Base-by-base conservation (phyloP, 2,329 filamentous ascomycete genomes). In the Claviceps paspali region DNA sequence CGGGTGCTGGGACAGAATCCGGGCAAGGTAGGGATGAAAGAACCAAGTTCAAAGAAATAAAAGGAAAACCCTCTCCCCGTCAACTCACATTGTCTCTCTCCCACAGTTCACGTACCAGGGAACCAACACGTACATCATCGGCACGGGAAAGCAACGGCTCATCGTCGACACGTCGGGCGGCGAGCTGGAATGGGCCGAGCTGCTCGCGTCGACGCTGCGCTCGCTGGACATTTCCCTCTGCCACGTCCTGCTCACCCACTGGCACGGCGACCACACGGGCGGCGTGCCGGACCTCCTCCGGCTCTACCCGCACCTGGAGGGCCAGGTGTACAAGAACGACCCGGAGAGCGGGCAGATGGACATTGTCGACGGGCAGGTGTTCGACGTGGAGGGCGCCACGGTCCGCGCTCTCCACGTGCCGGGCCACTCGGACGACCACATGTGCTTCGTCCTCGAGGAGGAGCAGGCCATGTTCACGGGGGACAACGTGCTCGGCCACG, bases 91-190 rank as follows among this genome's bases (percentile, higher is more conserved):
- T n/a, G n/a, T n/a, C n/a, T n/a, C n/a, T n/a, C n/a, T n/a, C n/a
- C n/a, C n/a, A n/a, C n/a, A 85, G 68, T 63, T 63, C 41, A 57
- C 62, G 14, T 48, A 64, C n/a, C 60, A 67, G 63, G 69, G 79
- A 38, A 84, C 82, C 42, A 86, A 87, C 53, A 86, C 82, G 14
- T 87, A 86, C 52, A 67, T 87, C 27, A 53, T 87, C 39, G 82
- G 82, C 22, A 70, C 66, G 5, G 80, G 80, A 3, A 47, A 58
- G 2, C 53, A 60, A 9, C 68, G 82, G 2, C 58, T 86, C 35
- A 63, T 87, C 10, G 71, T 87, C 47, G 82, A 87, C 53, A 84
- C 80, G 0, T 81, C 74, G 26, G 71, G 82, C 52, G 82, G 80
- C 29, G 67, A 63, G 37, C 67, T 70, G 2, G 58, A 63, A 23